Percentiles rank a stretch among this genome's conserved stretches.
phyloP scores from a whole-genome alignment of 257 asterid genomes.

The Fraxinus pennsylvanica region DNA sequence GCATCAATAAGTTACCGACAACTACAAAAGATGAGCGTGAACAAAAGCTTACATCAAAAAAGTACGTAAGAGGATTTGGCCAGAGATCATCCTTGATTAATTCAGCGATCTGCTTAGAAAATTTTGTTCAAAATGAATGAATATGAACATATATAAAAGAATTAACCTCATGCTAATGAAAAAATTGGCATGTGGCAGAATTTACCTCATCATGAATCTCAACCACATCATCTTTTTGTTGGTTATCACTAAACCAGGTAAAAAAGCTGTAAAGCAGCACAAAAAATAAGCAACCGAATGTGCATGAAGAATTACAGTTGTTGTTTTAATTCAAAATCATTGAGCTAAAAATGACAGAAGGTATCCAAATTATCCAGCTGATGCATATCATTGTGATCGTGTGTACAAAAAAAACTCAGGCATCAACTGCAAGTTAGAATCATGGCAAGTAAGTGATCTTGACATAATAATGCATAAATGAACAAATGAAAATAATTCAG shows the following conservation, averaged over 20 bases:
- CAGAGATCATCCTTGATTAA: slow-evolving; percentile 73
- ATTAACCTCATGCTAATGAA: not conserved
- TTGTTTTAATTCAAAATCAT: not conserved
- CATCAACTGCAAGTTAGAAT: not conserved
- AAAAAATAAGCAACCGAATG: slow-evolving; percentile 24
- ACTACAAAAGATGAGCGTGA: slow-evolving; percentile 11
- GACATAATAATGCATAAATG: not conserved
- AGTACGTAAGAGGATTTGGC: slow-evolving; percentile 71
- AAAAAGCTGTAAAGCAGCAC: slow-evolving; percentile 21
- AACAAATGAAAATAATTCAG: not conserved
- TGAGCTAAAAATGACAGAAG: slow-evolving; percentile 21
- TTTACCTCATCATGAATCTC: slow-evolving; percentile 53
- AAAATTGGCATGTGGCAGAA: not conserved
- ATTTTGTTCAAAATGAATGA: not conserved
- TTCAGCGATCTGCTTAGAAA: slow-evolving; percentile 64
- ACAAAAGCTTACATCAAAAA: slow-evolving; percentile 45
- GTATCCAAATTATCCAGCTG: not conserved
- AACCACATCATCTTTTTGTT: slow-evolving; percentile 38
- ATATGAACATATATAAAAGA: not conserved
- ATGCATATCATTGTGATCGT: not conserved
- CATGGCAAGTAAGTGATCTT: not conserved
- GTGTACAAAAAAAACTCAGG: not conserved
- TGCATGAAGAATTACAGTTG: slow-evolving; percentile 25
- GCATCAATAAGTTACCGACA: not conserved
- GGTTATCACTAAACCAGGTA: slow-evolving; percentile 42